A percentile compares a stretch with the other conserved stretches of the same genome.
Evolutionary conservation across 495 filamentous ascomycete species (phyloP).

Genomic region (Parathielavia hyrcaniae): DNA sequence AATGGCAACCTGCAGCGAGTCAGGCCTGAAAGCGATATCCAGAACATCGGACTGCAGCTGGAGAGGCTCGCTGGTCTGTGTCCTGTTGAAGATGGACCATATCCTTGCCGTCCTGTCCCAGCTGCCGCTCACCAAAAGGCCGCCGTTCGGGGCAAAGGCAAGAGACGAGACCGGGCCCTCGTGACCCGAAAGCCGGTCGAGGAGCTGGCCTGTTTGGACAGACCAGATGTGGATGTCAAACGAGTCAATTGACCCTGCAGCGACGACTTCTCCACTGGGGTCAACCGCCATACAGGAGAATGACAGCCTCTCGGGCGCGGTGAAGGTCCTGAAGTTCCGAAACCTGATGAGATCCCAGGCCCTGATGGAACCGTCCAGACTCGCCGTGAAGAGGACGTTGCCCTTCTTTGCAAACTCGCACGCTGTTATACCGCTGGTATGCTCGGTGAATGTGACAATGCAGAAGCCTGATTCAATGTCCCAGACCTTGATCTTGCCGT

Average conservation of each 20-base stretch:
- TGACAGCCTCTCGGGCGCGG: slow-evolving; percentile 80
- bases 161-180: slow-evolving; percentile 87
- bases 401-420: slow-evolving; percentile 92
- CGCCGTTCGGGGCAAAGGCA: slow-evolving; percentile 80
- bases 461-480: slow-evolving; percentile 94
- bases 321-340: slow-evolving; percentile 95
- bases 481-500: slow-evolving; percentile 98
- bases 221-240: slow-evolving; percentile 98
- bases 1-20: slow-evolving; percentile 83
- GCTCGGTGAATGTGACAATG: slow-evolving; percentile 95
- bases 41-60: slow-evolving; percentile 86
- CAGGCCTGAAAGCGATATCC: slow-evolving; percentile 78
- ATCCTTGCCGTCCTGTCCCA: slow-evolving; percentile 94
- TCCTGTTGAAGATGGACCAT: slow-evolving; percentile 89
- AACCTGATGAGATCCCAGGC: slow-evolving; percentile 97
- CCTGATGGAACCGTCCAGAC: slow-evolving; percentile 84
- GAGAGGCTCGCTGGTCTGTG: slow-evolving; percentile 90
- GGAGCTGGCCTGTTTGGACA: slow-evolving; percentile 91
- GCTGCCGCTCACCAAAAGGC: slow-evolving; percentile 75
- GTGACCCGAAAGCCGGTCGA: slow-evolving; percentile 85
- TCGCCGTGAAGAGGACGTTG: slow-evolving; percentile 90
- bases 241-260: slow-evolving; percentile 87
- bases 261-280: slow-evolving; percentile 89
- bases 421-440: slow-evolving; percentile 90
- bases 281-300: slow-evolving; percentile 96